A percentile compares a stretch with the other conserved stretches of the same genome.
These are phyloP conservation scores for Russula dissimulans DNA, from an alignment of 768 basidiomycete genomes.

Conservation along the genomic window DNA sequence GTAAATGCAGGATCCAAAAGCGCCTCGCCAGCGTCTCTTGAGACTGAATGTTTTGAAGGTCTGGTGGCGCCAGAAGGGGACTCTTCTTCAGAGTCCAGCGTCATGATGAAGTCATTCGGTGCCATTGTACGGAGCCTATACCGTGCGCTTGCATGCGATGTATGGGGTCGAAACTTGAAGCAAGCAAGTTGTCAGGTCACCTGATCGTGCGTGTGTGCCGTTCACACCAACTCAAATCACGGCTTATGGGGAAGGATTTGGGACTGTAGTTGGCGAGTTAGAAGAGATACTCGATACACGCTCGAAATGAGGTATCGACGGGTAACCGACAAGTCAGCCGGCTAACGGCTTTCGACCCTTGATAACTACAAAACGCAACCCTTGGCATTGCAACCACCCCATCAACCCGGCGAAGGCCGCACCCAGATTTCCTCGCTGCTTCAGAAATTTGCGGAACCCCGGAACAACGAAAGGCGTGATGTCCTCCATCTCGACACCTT, in stretches of 20 bases:
- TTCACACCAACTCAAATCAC: no score
- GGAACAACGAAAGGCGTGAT: slow-evolving; percentile 51
- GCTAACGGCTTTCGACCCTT: slow-evolving; percentile 15
- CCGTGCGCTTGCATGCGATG: not conserved
- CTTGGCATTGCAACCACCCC: slow-evolving; percentile 29
- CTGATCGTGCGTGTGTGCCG: not conserved
- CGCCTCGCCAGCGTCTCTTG: slow-evolving; percentile 40
- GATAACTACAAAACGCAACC: slow-evolving; percentile 44
- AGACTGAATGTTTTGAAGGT: slow-evolving; percentile 10
- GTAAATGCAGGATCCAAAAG: slow-evolving; percentile 73
- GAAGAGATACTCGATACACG: no score
- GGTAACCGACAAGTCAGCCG: not conserved
- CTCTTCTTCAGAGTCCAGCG: slow-evolving; percentile 70
- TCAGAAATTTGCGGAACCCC: slow-evolving; percentile 43
- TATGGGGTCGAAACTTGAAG: not conserved
- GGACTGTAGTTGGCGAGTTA: no score
- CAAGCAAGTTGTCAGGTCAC: not conserved
- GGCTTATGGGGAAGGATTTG: no score
- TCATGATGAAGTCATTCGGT: slow-evolving; percentile 68
- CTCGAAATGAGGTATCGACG: not conserved
- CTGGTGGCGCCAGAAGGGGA: slow-evolving; percentile 4
- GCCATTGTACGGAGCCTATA: slow-evolving; percentile 25
- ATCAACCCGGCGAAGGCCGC: slow-evolving; percentile 34
- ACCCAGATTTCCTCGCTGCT: slow-evolving; percentile 35
- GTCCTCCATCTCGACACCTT: slow-evolving; percentile 45